Percentiles rank a stretch among this genome's conserved stretches.
Conservation (phyloP, 768 basidiomycete species). For the Lentinula boryana region DNA sequence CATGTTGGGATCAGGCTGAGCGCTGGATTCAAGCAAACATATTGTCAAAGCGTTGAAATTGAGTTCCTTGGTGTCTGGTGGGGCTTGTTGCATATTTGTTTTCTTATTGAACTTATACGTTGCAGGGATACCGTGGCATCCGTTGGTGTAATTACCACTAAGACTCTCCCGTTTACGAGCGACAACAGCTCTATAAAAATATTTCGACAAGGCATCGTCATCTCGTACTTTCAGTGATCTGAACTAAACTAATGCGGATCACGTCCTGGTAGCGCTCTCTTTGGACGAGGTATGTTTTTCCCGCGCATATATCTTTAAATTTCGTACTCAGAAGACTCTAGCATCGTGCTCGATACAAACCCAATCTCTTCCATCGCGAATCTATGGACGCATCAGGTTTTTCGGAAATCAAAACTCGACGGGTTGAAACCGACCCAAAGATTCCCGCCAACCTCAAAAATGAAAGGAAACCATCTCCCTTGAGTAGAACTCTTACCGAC, state of each 20-base stretch:
- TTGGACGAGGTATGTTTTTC: constrained; percentile 59
- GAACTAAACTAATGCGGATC: not conserved
- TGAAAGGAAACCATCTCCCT: not conserved
- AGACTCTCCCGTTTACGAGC: constrained; percentile 61
- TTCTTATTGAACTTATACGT: not conserved
- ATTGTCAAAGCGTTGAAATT: constrained; percentile 60
- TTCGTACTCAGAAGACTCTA: constrained; percentile 17
- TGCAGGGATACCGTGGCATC: constrained; percentile 75
- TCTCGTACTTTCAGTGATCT: not conserved
- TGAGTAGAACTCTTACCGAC: not conserved
- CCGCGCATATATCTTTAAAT: not conserved
- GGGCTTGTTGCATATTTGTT: constrained; percentile 10
- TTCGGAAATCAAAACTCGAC: not conserved
- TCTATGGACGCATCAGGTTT: constrained; percentile 15
- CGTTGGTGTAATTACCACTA: constrained; percentile 58
- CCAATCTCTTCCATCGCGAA: constrained; percentile 54
- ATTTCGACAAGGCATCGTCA: constrained; percentile 48
- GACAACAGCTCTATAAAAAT: constrained; percentile 58
- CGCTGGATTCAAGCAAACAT: constrained; percentile 67
- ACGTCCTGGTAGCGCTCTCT: constrained; percentile 40
- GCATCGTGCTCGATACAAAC: constrained; percentile 62
- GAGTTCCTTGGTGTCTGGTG: constrained; percentile 81
- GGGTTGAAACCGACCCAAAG: constrained; percentile 10
- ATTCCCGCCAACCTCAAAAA: constrained; percentile 22
- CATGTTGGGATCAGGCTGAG: constrained; percentile 37